Evolutionary conservation across 169 alveolate genomes (phyloP), one percentile per base, ranked within the genome.

Genomic region (Toxoplasma gondii): DNA sequence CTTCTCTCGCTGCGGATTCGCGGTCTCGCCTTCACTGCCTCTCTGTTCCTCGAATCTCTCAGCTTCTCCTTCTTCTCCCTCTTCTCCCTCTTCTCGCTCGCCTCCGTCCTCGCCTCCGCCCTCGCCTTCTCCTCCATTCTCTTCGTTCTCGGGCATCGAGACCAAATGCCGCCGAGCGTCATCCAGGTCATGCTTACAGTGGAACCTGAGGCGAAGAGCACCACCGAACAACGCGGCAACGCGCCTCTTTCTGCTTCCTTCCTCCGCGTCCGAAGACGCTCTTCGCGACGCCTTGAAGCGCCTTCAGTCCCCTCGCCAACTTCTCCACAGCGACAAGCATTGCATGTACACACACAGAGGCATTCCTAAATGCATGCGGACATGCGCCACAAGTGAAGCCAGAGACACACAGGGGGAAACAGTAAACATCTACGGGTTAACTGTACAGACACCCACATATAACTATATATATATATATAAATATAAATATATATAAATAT

Each of bases 151-250:
- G 1, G 49, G 86, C 86, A 38, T 10, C 39, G 39, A 12, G 45
- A 78, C 86, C 39, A 78, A 45, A 17, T 38, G 86, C 27, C 49
- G 19, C 7, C 49, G 39, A 41, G 86, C 86, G 86, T 38, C 45
- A 27, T 78, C 86, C n/a, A 36, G 86, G 29, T 78, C 86, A 27
- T 78, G 86, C n/a, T 45, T 45, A n/a, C 86, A 78, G 9, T 78
- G 12, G 86, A 78, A 78, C 22, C 86, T 78, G 86, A 64, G 74
- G 5, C 19, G n/a, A 78, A 45, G 45, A 38, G n/a, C 12, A 9
- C 10, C 39, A 9, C 82, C 43, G 39, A 69, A 34, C 78, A 64
- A 27, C 17, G 78, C 17, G 39, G 82, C 4, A 34, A 69, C 82
- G 19, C 82, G 22, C 22, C 58, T 49, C 58, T 49, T 12, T 49